These are phyloP conservation scores for Keqinozyma sinolaborantium DNA, from an alignment of 1,139 yeast species.

Conservation along the genomic window DNA sequence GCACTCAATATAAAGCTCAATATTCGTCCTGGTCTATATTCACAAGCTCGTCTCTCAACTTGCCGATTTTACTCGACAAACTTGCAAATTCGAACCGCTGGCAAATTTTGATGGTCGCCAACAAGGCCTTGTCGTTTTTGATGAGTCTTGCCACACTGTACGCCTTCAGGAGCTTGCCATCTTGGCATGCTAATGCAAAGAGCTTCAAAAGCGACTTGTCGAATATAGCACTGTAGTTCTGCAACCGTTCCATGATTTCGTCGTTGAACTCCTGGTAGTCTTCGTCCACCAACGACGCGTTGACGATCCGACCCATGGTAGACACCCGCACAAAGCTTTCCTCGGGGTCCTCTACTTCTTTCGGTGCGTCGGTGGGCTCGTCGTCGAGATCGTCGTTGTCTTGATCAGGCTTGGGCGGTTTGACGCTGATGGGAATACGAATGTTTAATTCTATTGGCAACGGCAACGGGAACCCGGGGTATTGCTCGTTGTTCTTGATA, in stretches of 20 bases:
- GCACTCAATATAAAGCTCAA: conserved; percentile 1
- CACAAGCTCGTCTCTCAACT: conserved; percentile 54
- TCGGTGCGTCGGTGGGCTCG: conserved; percentile 8
- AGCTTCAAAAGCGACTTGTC: conserved; percentile 75
- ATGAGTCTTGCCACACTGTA: conserved; percentile 66
- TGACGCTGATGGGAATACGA: conserved; percentile 51
- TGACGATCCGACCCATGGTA: conserved; percentile 48
- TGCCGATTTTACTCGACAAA: conserved; percentile 65
- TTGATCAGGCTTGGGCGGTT: conserved; percentile 9
- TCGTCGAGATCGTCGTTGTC: conserved; percentile 20
- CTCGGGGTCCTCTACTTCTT: conserved; percentile 36
- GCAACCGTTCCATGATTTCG: conserved; percentile 46
- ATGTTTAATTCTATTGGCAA: conserved; percentile 77
- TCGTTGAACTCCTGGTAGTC: conserved; percentile 36
- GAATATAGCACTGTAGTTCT: conserved; percentile 48
- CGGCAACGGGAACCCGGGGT: conserved; percentile 74
- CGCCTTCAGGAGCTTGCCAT: conserved; percentile 63
- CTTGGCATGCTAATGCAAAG: conserved; percentile 75
- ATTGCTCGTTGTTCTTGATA: conserved; percentile 55
- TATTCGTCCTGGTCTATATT: conserved; percentile 14
- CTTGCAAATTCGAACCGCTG: conserved; percentile 67
- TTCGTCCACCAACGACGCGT: conserved; percentile 38
- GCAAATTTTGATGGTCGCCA: conserved; percentile 82
- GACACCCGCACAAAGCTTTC: conserved; percentile 42
- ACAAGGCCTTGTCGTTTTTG: conserved; percentile 72